Evolutionary conservation across 805 yeast genomes (phyloP).

Genomic region (Candida maltosa): DNA sequence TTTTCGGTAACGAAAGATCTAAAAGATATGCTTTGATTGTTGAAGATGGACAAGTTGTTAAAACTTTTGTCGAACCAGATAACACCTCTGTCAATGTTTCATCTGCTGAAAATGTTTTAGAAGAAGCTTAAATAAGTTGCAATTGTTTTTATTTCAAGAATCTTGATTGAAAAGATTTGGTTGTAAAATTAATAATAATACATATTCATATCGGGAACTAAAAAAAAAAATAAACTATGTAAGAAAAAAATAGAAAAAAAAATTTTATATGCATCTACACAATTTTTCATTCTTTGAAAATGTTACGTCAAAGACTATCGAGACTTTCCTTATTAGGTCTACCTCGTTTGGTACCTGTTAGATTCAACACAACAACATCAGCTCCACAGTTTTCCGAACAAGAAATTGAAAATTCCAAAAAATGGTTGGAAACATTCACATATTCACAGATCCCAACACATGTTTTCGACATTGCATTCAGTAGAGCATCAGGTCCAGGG

Average conservation of each 20-base stretch:
- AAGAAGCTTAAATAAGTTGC: constrained; percentile 15
- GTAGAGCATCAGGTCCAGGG: constrained; percentile 79
- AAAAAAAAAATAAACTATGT: no score
- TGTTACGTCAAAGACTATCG: no score
- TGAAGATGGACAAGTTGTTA: constrained; percentile 67
- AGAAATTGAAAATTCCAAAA: constrained; percentile 31
- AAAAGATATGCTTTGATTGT: constrained; percentile 75
- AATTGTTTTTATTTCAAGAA: no score
- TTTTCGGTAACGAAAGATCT: constrained; percentile 75
- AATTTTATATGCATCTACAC: no score
- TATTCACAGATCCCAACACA: constrained; percentile 39
- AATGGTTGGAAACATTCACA: constrained; percentile 39
- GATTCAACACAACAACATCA: no score
- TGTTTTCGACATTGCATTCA: constrained; percentile 42
- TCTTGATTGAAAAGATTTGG: no score
- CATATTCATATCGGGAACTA: no score
- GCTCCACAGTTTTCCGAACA: constrained; percentile 12
- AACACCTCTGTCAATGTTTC: constrained; percentile 63
- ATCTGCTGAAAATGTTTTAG: constrained; percentile 44
- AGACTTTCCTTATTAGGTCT: no score
- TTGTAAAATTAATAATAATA: no score
- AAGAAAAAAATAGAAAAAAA: no score
- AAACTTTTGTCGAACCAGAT: constrained; percentile 78
- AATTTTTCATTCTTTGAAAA: no score
- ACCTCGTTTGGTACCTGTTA: no score